Evolutionary conservation across 768 basidiomycete genomes (phyloP).

Genomic region (Porphyrellus cyaneotinctus): DNA sequence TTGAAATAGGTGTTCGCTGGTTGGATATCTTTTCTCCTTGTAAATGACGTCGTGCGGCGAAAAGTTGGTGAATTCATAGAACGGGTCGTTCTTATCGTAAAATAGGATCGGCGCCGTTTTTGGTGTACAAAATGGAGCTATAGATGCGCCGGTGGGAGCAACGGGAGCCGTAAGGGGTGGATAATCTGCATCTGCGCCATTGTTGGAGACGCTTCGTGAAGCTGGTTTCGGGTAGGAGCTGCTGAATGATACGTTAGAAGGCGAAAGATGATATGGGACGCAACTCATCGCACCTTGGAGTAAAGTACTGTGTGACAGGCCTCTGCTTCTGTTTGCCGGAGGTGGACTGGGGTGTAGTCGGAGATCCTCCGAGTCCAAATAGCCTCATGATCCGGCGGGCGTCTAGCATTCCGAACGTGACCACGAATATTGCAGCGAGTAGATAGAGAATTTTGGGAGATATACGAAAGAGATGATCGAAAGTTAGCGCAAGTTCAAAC

Average conservation of each 20-base stretch:
- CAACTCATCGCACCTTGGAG: conserved; percentile 15
- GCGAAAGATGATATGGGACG: not conserved
- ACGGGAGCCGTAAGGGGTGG: conserved; percentile 33
- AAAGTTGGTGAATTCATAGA: conserved; percentile 74
- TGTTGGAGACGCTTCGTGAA: conserved; percentile 4
- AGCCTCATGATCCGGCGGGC: conserved; percentile 32
- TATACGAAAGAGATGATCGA: conserved; percentile 6
- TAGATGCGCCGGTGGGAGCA: conserved; percentile 25
- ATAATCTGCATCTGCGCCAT: conserved; percentile 20
- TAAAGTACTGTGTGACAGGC: conserved; percentile 23
- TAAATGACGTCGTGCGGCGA: conserved; percentile 62
- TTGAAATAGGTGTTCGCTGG: conserved; percentile 75
- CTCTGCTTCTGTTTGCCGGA: conserved; percentile 18
- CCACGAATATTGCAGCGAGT: conserved; percentile 15
- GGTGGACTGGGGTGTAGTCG: conserved; percentile 22
- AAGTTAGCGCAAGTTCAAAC: conserved; percentile 11
- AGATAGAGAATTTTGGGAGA: conserved; percentile 28
- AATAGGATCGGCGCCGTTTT: conserved; percentile 47
- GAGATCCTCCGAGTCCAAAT: conserved; percentile 28
- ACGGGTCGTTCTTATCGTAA: conserved; percentile 58
- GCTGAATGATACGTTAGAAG: conserved; percentile 6
- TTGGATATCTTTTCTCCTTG: conserved; percentile 63
- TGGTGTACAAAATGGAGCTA: conserved; percentile 25
- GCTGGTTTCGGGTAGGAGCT: conserved; percentile 15
- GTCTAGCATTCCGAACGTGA: conserved; percentile 31